phyloP scores from a whole-genome alignment of 31 red algal species.

The Porphyra umbilicalis region DNA sequence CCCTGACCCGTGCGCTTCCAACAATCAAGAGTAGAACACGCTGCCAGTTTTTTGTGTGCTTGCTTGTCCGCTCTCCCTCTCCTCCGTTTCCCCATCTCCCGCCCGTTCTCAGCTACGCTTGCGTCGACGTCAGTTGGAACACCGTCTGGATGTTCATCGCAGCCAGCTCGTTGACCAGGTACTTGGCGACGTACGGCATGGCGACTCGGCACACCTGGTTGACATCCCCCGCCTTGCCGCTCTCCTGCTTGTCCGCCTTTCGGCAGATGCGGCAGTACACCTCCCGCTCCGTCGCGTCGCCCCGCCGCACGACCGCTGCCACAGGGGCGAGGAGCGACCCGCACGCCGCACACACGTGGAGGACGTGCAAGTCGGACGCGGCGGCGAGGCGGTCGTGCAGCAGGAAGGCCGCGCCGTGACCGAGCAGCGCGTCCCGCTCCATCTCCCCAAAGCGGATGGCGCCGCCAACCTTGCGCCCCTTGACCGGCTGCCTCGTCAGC shows the following conservation, averaged over 20 bases:
- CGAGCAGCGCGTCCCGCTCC: constrained; percentile 85
- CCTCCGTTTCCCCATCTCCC: no score
- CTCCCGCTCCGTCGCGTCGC: constrained; percentile 2
- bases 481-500: constrained; percentile 68
- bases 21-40: no score
- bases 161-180: constrained; percentile 82
- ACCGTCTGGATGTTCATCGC: constrained; percentile 93
- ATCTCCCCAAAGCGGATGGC: constrained; percentile 98
- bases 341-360: constrained; percentile 56
- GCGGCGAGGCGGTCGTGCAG: constrained; percentile 70
- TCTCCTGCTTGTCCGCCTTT: not conserved
- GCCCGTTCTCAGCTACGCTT: no score
- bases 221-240: not conserved
- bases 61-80: no score
- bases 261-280: constrained; percentile 3
- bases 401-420: constrained; percentile 73
- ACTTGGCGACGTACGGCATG: constrained; percentile 83
- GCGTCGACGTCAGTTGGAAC: not conserved
- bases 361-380: constrained; percentile 68
- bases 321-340: constrained; percentile 52
- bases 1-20: no score
- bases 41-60: no score
- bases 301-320: not conserved
- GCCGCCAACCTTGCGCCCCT: constrained; percentile 71
- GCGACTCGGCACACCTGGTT: constrained; percentile 21